Percentiles rank a stretch among this genome's conserved stretches.
Conservation (phyloP, 495 filamentous ascomycete genomes). For the Hypoxylon lienhwacheense region DNA sequence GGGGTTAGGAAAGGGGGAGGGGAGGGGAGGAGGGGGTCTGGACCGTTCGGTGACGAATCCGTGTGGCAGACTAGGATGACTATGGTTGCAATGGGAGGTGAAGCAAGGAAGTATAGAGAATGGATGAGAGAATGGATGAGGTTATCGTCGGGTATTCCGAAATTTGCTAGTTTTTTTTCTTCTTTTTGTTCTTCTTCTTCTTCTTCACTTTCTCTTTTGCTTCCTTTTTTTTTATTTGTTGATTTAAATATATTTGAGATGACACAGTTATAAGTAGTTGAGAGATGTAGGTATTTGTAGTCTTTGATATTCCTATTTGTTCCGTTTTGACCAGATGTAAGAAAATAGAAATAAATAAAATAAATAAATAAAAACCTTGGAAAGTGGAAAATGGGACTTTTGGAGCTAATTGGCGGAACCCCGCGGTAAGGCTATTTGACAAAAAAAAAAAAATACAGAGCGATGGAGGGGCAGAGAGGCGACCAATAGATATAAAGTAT, state of each 20-base stretch:
- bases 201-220: too few relatives aligned
- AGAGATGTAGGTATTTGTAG: too few relatives aligned
- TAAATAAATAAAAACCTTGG: conserved; percentile 2
- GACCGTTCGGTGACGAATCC: conserved; percentile 33
- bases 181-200: too few relatives aligned
- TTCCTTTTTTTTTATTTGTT: too few relatives aligned
- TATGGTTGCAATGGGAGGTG: conserved; percentile 27
- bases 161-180: conserved; percentile 15
- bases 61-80: conserved; percentile 27
- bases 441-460: conserved; percentile 5
- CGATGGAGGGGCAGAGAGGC: conserved; percentile 1
- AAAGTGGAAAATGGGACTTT: conserved; percentile 14
- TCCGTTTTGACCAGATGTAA: too few relatives aligned
- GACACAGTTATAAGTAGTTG: conserved; percentile 6
- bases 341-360: too few relatives aligned
- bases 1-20: conserved; percentile 30
- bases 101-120: conserved; percentile 21
- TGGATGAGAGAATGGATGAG: conserved; percentile 23
- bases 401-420: conserved; percentile 27
- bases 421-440: conserved; percentile 24
- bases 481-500: too few relatives aligned
- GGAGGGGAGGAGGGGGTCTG: conserved; percentile 24
- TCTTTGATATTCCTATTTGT: too few relatives aligned
- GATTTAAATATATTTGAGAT: neutral
- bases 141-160: conserved; percentile 25